Evolutionary conservation across 2,329 filamentous ascomycete genomes (phyloP).

Genomic region (Didymosphaeria variabile): DNA sequence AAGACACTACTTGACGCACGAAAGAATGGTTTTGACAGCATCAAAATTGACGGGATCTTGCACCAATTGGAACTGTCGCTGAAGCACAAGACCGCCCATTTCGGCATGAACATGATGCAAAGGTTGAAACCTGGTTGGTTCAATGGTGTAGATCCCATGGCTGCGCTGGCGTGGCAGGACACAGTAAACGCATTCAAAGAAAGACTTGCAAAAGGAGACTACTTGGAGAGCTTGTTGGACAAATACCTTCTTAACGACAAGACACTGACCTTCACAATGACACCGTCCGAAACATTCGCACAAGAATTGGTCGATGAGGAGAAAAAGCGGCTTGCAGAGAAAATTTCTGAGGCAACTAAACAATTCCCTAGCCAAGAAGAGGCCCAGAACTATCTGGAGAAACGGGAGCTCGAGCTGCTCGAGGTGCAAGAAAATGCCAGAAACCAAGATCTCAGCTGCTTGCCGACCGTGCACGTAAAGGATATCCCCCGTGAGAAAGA

Average conservation of each 20-base stretch:
- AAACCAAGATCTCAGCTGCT: slow-evolving; percentile 82
- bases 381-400: slow-evolving; percentile 75
- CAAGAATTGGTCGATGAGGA: slow-evolving; percentile 81
- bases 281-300: slow-evolving; percentile 78
- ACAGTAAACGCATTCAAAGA: slow-evolving; percentile 84
- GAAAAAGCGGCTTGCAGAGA: slow-evolving; percentile 73
- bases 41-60: slow-evolving; percentile 91
- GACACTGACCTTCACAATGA: slow-evolving; percentile 93
- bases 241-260: slow-evolving; percentile 91
- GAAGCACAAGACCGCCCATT: slow-evolving; percentile 96
- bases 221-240: slow-evolving; percentile 84
- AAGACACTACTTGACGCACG: slow-evolving; percentile 75
- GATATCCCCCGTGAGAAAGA: slow-evolving; percentile 87
- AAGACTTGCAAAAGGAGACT: slow-evolving; percentile 76
- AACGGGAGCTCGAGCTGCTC: slow-evolving; percentile 81
- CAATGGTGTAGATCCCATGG: slow-evolving; percentile 91
- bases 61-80: slow-evolving; percentile 93
- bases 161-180: slow-evolving; percentile 90
- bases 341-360: slow-evolving; percentile 75
- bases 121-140: slow-evolving; percentile 94
- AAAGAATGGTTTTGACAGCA: slow-evolving; percentile 81
- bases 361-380: slow-evolving; percentile 75
- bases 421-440: slow-evolving; percentile 85
- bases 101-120: slow-evolving; percentile 90
- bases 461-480: slow-evolving; percentile 86